Evolutionary conservation across 805 yeast genomes (phyloP), one percentile per base, ranked within the genome.

Genomic region (Kodamaea laetipori): DNA sequence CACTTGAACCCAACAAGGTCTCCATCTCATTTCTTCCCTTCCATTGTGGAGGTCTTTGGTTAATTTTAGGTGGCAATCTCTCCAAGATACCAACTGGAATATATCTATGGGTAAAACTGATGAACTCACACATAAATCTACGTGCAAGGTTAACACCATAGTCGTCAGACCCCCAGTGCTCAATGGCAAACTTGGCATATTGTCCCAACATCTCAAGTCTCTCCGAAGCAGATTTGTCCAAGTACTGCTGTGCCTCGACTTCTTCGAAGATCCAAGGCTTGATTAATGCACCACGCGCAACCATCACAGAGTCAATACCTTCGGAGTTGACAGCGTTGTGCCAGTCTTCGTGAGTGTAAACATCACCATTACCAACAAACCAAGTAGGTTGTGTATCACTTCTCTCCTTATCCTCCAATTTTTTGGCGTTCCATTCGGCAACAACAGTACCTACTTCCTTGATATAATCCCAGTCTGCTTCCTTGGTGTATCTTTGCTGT

Each of bases 231-330:
- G 88, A 73, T 68, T 92, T 94, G 64, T 94, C 99, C 49, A 94
- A 66, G 62, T 89, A 82, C 64, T 94, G 98, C 55, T 82, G 81
- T 5, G 92, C 74, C 46, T 92, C 95, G 44, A 94, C 79, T 67
- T 94, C 99, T 69, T 94, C 97, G 55, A 92, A 94, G 40, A 94
- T 87, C 99, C 99, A 94, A 26, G 99, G 99, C 67, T 94, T 94
- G 61, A 94, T 90, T 51, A 94, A 76, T 1, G 98, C 98, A 44
- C 98, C 99, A 58, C 99, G 78, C 2, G 98, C 99, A 43, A 94
- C 88, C 97, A 95, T 94, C 12, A 90, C 95, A 23, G 94, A 81
- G 67, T 94, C 99, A 45, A 92, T 82, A 16, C 86, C 85, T 23
- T 78, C 78, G 37, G 81, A 77, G 19, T 69, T 64, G 32, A 82